Base-by-base conservation (phyloP, 345 rosid species). In the Bretschneidera sinensis region DNA sequence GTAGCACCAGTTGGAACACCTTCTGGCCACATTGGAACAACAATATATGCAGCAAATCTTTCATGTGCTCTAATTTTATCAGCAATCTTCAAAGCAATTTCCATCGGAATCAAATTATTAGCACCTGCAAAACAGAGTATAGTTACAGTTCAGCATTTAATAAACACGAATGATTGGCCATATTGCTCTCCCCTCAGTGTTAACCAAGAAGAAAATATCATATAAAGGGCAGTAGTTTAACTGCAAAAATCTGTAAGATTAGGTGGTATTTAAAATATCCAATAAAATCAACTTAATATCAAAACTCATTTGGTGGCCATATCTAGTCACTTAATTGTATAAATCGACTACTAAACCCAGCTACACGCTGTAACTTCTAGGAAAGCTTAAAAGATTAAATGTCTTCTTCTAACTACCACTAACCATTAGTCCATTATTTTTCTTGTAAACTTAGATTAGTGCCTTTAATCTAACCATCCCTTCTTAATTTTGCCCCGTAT, bases 1-100 rank as follows among this genome's bases (percentile, higher is more conserved):
- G 98, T 85, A 23, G 84, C 77, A 24, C 94, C 91, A 1, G 97
- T 85, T 63, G 98, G 98, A 78, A 69, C 79, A 39, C 98, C 98
- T 78, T 92, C 97, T 0, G 98, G 98, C 96, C 96, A 92, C 96
- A 92, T 89, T 17, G 97, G 98, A 60, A 92, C 48, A 60, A 89
- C 90, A 49, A 92, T 85, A 71, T 89, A 92, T 18, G 83, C 96
- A 72, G 96, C 96, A 81, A 92, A 92, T 56, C 97, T 83, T 80
- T 92, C 92, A 55, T 79, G 66, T 55, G 96, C 97, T 74, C 80
- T 85, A 57, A 92, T 92, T 79, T 92, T 92, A 5, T 83, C 76
- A 6, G 94, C 90, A 28, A 92, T 92, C 82, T 89, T 92, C 19
- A 89, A 79, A 43, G 98, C 96, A 68, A 89, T 92, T 81, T 92